Evolutionary conservation across 441 rosid species (phyloP).

Genomic region (Iberis amara): DNA sequence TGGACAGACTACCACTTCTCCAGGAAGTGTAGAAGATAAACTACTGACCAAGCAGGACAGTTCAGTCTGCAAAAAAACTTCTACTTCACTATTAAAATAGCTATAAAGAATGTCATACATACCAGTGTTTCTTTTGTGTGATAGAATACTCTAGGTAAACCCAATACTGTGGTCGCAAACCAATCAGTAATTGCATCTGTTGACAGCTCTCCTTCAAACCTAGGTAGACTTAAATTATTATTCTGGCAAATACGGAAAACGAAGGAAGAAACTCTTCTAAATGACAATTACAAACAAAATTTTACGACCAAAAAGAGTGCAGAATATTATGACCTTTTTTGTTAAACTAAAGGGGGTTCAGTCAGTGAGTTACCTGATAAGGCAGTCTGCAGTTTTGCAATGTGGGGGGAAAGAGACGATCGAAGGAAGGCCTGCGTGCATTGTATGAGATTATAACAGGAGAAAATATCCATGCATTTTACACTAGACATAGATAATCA

Average conservation of each 20-base stretch:
- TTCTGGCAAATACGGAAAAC: constrained; percentile 1
- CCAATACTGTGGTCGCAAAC: constrained; percentile 68
- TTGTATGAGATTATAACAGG: constrained; percentile 31
- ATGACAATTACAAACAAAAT: constrained; percentile 10
- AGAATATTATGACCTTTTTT: neutral
- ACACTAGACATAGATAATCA: neutral
- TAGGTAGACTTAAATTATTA: constrained; percentile 19
- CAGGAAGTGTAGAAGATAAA: constrained; percentile 4
- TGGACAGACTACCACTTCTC: neutral
- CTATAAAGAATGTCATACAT: constrained; percentile 16
- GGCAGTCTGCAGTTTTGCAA: constrained; percentile 67
- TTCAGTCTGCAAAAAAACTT: constrained; percentile 1
- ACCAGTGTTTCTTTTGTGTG: constrained; percentile 87
- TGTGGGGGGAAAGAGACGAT: constrained; percentile 67
- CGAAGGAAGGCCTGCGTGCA: constrained; percentile 75
- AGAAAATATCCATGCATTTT: constrained; percentile 4
- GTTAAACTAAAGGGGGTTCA: neutral
- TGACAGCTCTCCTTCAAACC: constrained; percentile 80
- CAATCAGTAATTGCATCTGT: constrained; percentile 79
- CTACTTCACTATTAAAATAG: constrained; percentile 1
- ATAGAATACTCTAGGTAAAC: constrained; percentile 83
- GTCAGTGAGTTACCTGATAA: constrained; percentile 54
- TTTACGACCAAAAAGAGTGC: constrained; percentile 2
- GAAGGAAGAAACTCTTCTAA: constrained; percentile 10
- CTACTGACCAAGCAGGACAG: neutral